These are phyloP conservation scores for Plectosphaerella sp. DNA, from an alignment of 2,329 filamentous ascomycete species.

Conservation along the genomic window DNA sequence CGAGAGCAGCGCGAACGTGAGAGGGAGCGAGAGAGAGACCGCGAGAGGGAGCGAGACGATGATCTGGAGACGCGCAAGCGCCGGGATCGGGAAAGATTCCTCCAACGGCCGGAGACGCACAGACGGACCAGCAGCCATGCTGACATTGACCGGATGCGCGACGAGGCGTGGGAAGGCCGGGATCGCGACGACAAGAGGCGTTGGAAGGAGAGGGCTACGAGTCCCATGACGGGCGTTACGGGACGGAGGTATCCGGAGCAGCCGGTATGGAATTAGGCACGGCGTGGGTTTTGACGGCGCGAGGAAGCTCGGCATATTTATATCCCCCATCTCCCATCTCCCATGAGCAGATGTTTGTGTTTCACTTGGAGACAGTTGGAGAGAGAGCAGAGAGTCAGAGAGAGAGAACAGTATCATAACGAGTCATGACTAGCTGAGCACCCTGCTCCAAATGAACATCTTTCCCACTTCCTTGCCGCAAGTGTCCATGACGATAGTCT, in stretches of 20 bases:
- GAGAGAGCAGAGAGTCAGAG: background rate
- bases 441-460: background rate
- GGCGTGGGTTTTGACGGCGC: background rate
- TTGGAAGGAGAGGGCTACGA: conserved; percentile 8
- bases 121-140: conserved; percentile 46
- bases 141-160: conserved; percentile 34
- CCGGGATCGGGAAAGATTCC: conserved; percentile 26
- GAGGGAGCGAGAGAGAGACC: conserved; percentile 24
- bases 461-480: too few relatives aligned
- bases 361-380: background rate
- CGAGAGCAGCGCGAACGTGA: conserved; percentile 22
- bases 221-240: conserved; percentile 11
- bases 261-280: conserved; percentile 7
- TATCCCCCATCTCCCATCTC: background rate
- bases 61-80: conserved; percentile 23
- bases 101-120: conserved; percentile 33
- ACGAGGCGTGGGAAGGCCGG: conserved; percentile 9
- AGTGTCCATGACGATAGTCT: too few relatives aligned
- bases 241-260: conserved; percentile 12
- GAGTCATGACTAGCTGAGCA: background rate
- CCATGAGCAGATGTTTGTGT: background rate
- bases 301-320: background rate
- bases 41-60: conserved; percentile 24
- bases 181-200: conserved; percentile 11
- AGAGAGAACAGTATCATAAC: background rate